Base-by-base conservation (phyloP, 2,329 filamentous ascomycete species). In the Truncatella angustata region DNA sequence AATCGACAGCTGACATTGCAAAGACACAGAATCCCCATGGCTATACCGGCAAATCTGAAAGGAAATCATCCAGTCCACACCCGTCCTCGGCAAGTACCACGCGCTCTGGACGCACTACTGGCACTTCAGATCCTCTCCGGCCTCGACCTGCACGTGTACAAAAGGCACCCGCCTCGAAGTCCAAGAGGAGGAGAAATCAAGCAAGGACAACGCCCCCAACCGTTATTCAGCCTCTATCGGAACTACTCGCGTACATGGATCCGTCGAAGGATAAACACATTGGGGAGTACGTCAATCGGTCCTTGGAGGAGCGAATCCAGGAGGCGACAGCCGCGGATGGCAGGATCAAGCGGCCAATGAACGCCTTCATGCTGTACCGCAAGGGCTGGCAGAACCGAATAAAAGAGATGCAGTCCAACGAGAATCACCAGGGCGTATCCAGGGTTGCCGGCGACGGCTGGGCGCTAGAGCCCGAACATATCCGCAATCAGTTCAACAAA, bases 331-430 rank as follows among this genome's bases (percentile, higher is more conserved):
- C 84, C 52, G 90, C 86, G 62, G 75, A 84, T 32, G 76, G 89
- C 23, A 91, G 92, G 66, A 81, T 97, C 60, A 91, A 93, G 63
- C 81, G 94, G 26, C 92, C 94, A 3, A 96, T 97, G 87, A 99
- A 99, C 69, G 93, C 90, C 1, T 99, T 97, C 74, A 96, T 99
- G 88, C 77, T 99, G 47, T 99, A 99, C 69, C 87, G 94, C 37
- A 96, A 94, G 59, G 90, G 91, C 5, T 97, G 90, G 66, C 90
- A 95, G 54, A 89, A 94, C 56, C 80, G 91, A 28, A 90, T 90
- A 54, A 96, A 96, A 70, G 78, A 82, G 48, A 90, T 86, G 77
- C 90, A 88, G 61, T 76, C 83, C 12, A 85, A 94, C 62, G 93
- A 94, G 69, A 97, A 97, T 71, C 93, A 99, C 68, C 93, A 99